phyloP scores from a whole-genome alignment of 148 eudicot species.

The Persicaria tinctoria region DNA sequence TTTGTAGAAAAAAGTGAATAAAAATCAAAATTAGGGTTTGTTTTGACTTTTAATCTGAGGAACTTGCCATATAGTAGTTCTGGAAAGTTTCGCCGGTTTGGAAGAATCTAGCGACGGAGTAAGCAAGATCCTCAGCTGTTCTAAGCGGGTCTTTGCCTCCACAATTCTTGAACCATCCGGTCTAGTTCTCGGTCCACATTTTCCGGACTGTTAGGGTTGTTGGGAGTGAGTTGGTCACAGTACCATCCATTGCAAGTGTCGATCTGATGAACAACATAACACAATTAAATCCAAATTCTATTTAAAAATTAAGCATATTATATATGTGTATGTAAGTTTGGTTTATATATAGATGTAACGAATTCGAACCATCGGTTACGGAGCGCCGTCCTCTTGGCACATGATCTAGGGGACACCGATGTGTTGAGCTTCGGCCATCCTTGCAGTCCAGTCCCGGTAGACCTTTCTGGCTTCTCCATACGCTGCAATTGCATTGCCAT shows the following conservation, averaged over 20 bases:
- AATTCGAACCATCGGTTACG: conserved; percentile 40
- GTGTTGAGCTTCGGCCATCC: conserved; percentile 9
- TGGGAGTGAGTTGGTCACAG: conserved; percentile 37
- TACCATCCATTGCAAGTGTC: conserved; percentile 50
- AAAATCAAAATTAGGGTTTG: too few relatives aligned
- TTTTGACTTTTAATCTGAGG: neutral
- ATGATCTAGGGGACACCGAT: conserved; percentile 40
- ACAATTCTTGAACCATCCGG: conserved; percentile 31
- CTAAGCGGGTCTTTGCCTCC: conserved; percentile 29
- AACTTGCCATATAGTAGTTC: conserved; percentile 36
- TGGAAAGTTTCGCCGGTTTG: conserved; percentile 29
- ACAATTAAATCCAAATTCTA: too few relatives aligned
- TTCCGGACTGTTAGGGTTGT: conserved; percentile 34
- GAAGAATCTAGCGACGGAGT: conserved; percentile 29
- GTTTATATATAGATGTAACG: too few relatives aligned
- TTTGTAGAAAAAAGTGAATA: too few relatives aligned
- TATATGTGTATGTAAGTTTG: too few relatives aligned
- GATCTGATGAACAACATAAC: conserved; percentile 19
- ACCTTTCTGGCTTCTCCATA: conserved; percentile 9
- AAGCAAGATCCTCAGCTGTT: conserved; percentile 34
- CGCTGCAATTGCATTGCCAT: neutral
- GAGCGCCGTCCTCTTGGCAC: conserved; percentile 48
- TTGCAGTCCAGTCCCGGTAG: conserved; percentile 8
- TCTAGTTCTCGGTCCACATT: too few relatives aligned
- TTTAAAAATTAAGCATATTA: too few relatives aligned